A percentile compares a stretch with the other conserved stretches of the same genome.
Conservation (phyloP, 768 basidiomycete genomes). For the Terana coerulea region DNA sequence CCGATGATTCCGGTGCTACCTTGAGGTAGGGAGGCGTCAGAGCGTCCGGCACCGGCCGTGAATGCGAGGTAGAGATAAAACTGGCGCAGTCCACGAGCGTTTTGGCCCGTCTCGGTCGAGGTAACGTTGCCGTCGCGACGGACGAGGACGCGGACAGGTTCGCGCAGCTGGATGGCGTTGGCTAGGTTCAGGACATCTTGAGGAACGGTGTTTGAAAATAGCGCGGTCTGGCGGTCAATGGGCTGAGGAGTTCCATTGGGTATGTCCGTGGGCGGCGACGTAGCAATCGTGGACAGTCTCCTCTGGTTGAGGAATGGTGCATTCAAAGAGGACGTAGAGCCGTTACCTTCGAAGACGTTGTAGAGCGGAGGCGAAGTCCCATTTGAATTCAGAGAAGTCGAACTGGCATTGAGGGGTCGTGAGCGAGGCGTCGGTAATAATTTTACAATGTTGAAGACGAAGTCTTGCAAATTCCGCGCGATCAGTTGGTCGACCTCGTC, state of each 20-base stretch:
- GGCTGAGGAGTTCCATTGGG: conserved; percentile 29
- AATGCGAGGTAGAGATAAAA: conserved; percentile 97
- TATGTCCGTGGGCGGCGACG: conserved; percentile 38
- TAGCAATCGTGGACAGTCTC: conserved; percentile 57
- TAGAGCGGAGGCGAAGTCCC: conserved; percentile 36
- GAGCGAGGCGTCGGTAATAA: conserved; percentile 86
- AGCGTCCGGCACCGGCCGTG: conserved; percentile 71
- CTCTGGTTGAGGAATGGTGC: conserved; percentile 39
- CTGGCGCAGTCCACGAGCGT: conserved; percentile 84
- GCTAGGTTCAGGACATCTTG: conserved; percentile 97
- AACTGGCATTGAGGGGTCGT: conserved; percentile 45
- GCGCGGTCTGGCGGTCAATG: conserved; percentile 83
- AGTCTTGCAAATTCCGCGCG: conserved; percentile 93
- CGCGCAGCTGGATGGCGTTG: conserved; percentile 86
- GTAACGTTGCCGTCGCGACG: conserved; percentile 83
- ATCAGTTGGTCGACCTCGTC: conserved; percentile 99
- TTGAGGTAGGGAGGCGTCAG: conserved; percentile 37
- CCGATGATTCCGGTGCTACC: conserved; percentile 88
- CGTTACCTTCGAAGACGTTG: conserved; percentile 28
- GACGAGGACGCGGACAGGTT: conserved; percentile 97
- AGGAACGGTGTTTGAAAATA: conserved; percentile 98
- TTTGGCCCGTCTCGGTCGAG: conserved; percentile 63
- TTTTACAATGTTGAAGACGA: conserved; percentile 90
- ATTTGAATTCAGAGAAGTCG: conserved; percentile 34
- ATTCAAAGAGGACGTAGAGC: conserved; percentile 23